Evolutionary conservation across 2,329 filamentous ascomycete species (phyloP).

Genomic region (Paecilomyces sp.): DNA sequence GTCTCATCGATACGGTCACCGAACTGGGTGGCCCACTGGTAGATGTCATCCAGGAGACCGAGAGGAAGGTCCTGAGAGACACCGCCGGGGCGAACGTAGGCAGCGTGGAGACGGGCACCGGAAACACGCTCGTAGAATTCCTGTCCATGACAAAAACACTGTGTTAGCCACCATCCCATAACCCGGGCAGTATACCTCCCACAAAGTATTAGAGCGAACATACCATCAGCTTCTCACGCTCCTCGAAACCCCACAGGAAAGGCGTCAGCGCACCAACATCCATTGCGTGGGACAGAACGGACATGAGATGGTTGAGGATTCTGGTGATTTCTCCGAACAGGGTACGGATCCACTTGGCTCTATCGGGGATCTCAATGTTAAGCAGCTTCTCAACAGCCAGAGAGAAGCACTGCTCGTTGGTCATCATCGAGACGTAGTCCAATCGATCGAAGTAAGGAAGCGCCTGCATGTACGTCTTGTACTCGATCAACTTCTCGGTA

Average conservation of each 20-base stretch:
- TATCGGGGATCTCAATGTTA: constrained; percentile 90
- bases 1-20: constrained; percentile 98
- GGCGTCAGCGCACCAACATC: constrained; percentile 96
- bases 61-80: constrained; percentile 92
- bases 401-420: constrained; percentile 96
- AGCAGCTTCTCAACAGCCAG: constrained; percentile 96
- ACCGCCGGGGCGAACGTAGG: constrained; percentile 93
- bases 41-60: constrained; percentile 95
- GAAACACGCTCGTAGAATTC: constrained; percentile 99
- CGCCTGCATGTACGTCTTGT: constrained; percentile 98
- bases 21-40: constrained; percentile 99
- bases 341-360: constrained; percentile 95
- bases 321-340: constrained; percentile 93
- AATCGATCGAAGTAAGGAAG: constrained; percentile 97
- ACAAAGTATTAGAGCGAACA: constrained; percentile 21
- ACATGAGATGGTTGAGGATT: constrained; percentile 96
- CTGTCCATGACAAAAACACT: constrained; percentile 40
- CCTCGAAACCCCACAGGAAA: constrained; percentile 99
- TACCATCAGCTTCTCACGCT: constrained; percentile 99
- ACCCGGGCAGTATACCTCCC: neutral
- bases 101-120: constrained; percentile 91
- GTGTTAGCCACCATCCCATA: constrained; percentile 7
- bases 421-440: constrained; percentile 99
- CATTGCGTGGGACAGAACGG: constrained; percentile 94
- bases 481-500: constrained; percentile 99